phyloP scores from a whole-genome alignment of 208 protist species.

The Leishmania aethiopica region DNA sequence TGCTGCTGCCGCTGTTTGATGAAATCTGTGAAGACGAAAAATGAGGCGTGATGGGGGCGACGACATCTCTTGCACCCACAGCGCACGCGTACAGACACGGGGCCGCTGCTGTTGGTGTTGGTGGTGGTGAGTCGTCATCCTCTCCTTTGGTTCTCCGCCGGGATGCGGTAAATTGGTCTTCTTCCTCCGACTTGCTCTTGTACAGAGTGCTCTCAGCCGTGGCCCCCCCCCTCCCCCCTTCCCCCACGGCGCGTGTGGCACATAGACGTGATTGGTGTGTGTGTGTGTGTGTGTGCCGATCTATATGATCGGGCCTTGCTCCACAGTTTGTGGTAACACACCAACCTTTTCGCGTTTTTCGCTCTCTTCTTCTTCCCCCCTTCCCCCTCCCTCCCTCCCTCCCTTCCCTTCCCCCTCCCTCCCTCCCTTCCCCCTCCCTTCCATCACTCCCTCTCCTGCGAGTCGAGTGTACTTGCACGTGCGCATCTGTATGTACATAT shows the following conservation, averaged over 20 bases:
- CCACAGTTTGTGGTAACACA: background rate
- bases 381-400: background rate
- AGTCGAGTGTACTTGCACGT: background rate
- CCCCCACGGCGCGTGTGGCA: background rate
- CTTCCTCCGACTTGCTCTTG: background rate
- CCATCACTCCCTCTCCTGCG: background rate
- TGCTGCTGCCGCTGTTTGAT: background rate
- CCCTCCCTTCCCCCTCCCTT: background rate
- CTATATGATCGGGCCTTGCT: background rate
- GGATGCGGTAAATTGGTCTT: background rate
- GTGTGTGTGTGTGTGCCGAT: background rate
- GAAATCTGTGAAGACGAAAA: background rate
- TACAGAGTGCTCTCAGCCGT: background rate
- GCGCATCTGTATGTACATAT: background rate
- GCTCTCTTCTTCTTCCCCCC: background rate
- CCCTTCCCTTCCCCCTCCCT: background rate
- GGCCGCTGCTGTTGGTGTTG: background rate
- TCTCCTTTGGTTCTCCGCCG: background rate
- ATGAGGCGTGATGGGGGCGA: background rate
- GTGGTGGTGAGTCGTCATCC: background rate
- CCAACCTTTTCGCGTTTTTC: background rate
- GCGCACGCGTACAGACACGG: background rate
- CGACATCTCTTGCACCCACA: background rate
- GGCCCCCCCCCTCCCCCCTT: background rate
- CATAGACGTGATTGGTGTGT: background rate